Base-by-base conservation (phyloP, 176 grass and related monocot species). In the Eleusine indica region DNA sequence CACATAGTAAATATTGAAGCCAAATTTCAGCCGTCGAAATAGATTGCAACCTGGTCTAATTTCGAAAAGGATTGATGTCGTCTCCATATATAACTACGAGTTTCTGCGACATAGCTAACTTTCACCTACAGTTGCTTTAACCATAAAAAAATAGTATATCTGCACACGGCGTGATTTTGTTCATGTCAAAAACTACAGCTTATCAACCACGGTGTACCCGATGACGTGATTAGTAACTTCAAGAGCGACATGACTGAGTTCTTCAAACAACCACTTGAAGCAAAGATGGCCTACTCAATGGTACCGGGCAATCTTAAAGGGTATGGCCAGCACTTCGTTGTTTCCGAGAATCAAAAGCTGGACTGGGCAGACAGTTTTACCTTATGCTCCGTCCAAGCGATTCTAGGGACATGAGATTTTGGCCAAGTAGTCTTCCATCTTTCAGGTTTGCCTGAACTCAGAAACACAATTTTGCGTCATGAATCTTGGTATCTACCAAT, bases 331-430 rank as follows among this genome's bases (percentile, higher is more conserved):
- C 28, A 19, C 32, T 93, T 87, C 15, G 77, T 90, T 1, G 77
- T 74, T 2, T 89, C 91, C 0, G 69, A 93, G 3, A 74, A 90
- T 13, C 87, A 85, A 51, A 92, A 92, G 11, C 16, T 92, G 68
- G 91, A 87, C 14, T 93, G 91, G 87, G 77, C 43, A 4, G 91
- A 87, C 74, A 60, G 80, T 56, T 87, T 21, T 82, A 37, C 66
- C 61, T 93, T 2, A 30, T 56, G 17, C 70, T 67, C 13, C 54
- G 66, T 25, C 91, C 91, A 1, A 11, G n/a, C 6, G 75, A 89
- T 4, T 9, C 32, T 11, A 83, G 90, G 56, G 66, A 79, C 6
- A 43, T 64, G 66, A 70, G 51, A n/a, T 82, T 82, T 28, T 92
- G 90, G 86, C 86, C 90, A 22, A 14, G 57, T 4, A 53, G 17